Evolutionary conservation across 2,329 filamentous ascomycete genomes (phyloP).

Genomic region (Stylonectria norvegica): DNA sequence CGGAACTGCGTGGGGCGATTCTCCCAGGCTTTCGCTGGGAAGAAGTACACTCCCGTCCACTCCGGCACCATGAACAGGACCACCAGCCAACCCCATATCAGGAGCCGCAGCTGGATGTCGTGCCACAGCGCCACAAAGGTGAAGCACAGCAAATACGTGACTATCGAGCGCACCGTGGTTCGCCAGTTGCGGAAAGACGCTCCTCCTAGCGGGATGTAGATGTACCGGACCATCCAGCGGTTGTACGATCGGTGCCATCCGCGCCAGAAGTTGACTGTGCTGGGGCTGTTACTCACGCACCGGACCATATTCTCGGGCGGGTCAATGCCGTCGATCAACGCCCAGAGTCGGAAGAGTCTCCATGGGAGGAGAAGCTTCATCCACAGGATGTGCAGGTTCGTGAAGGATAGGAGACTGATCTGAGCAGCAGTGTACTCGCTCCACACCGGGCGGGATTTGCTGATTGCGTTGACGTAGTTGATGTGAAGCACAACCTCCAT

Average conservation of each 20-base stretch:
- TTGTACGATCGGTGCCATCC: constrained; percentile 95
- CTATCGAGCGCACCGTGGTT: constrained; percentile 54
- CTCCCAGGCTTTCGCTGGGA: constrained; percentile 72
- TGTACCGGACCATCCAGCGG: constrained; percentile 88
- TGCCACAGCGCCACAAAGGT: constrained; percentile 98
- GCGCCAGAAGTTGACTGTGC: constrained; percentile 87
- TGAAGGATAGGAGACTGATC: constrained; percentile 85
- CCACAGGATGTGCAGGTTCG: constrained; percentile 98
- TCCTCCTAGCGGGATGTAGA: constrained; percentile 89
- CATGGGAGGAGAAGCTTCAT: constrained; percentile 93
- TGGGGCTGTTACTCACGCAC: constrained; percentile 94
- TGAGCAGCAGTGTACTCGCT: constrained; percentile 79
- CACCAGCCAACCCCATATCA: constrained; percentile 97
- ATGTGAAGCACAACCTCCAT: constrained; percentile 94
- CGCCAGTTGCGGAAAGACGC: constrained; percentile 46
- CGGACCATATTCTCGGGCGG: constrained; percentile 98
- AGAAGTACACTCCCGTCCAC: constrained; percentile 65
- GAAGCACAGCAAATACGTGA: constrained; percentile 82
- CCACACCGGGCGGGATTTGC: constrained; percentile 77
- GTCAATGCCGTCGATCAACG: constrained; percentile 84
- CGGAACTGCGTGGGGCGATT: constrained; percentile 69
- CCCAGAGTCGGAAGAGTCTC: constrained; percentile 99
- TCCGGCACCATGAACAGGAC: constrained; percentile 93
- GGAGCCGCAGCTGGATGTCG: constrained; percentile 83
- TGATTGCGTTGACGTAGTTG: constrained; percentile 91